Percentiles rank a stretch among this genome's conserved stretches.
These are phyloP conservation scores for Lasiodiplodia hormozganensis DNA, from an alignment of 2,329 filamentous ascomycete genomes.

Conservation along the genomic window DNA sequence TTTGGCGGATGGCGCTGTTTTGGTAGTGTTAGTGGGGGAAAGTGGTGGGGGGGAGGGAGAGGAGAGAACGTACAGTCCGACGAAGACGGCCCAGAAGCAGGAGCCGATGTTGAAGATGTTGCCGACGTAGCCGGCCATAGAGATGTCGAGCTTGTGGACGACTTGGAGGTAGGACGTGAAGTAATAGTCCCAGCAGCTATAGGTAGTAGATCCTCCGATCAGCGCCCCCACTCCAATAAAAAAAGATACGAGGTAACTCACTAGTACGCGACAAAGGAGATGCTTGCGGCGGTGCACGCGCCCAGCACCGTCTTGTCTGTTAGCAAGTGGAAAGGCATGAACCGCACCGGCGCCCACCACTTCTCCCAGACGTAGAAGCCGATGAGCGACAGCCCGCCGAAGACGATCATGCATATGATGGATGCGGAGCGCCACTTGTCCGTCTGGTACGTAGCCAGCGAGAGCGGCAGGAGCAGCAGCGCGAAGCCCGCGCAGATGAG, in stretches of 20 bases:
- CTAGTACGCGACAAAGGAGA: conserved; percentile 35
- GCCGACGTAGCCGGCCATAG: conserved; percentile 37
- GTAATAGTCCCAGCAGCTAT: conserved; percentile 47
- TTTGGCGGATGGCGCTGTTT: conserved; percentile 25
- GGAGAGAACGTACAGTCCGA: conserved; percentile 30
- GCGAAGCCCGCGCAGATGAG: conserved; percentile 67
- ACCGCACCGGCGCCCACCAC: conserved; percentile 48
- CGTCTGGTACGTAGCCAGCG: conserved; percentile 30
- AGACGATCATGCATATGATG: conserved; percentile 52
- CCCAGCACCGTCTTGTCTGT: conserved; percentile 59
- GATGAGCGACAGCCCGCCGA: conserved; percentile 46
- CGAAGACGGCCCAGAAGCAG: conserved; percentile 38
- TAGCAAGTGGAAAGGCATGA: conserved; percentile 56
- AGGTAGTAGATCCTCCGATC: conserved; percentile 3
- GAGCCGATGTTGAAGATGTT: conserved; percentile 40
- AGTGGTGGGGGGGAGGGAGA: too few species aligned
- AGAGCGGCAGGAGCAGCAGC: conserved; percentile 73
- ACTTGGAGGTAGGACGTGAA: conserved; percentile 45
- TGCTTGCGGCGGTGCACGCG: conserved; percentile 57
- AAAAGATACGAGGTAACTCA: not conserved
- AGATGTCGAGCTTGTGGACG: conserved; percentile 35
- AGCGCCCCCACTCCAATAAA: too few species aligned
- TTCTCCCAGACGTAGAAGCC: conserved; percentile 49
- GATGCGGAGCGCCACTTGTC: conserved; percentile 45
- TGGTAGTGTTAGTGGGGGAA: not conserved